Evolutionary conservation across 2,329 filamentous ascomycete species (phyloP), one percentile per base, ranked within the genome.

Genomic region (Claviceps sp.): DNA sequence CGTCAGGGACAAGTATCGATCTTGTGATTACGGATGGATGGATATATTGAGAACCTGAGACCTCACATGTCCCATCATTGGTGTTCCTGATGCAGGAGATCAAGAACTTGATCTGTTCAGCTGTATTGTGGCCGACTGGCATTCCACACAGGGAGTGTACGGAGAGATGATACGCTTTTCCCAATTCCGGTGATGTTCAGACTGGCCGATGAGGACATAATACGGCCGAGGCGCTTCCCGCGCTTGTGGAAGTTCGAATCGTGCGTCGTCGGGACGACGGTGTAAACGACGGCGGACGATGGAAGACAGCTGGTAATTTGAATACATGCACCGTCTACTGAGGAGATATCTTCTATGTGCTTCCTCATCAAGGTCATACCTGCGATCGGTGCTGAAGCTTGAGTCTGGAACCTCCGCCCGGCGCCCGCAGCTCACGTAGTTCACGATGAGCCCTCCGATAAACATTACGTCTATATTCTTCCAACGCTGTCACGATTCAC

Each of bases 61-160:
- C 22, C 69, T 60, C 65, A 84, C 83, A 64, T 78, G 80, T 55
- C 82, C 82, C 82, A 55, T 74, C 73, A 59, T 67, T 72, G 9
- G 78, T 76, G 64, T 81, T 67, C 50, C 75, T 73, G 63, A 87
- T 83, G 66, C 84, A 87, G 50, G 72, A 71, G 48, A 87, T 73
- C 24, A 87, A 71, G 62, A 87, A 85, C 55, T 74, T 76, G 66
- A 86, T 74, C 58, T 85, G 81, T 0, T 67, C 66, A 30, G 79
- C 72, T 20, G 76, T 69, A 30, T 78, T 73, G 22, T 68, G 67
- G 53, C 13, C 18, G 34, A 13, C 16, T 2, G 51, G 48, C 53
- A 54, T 63, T 49, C 49, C 59, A 47, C 11, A 13, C 14, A 40
- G 47, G 4, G 16, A 34, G 11, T 38, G 34, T 2, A 22, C 22